Evolutionary conservation across 352 stramenopile species (phyloP).

Genomic region (Phytopythium cucurbitacearum): DNA sequence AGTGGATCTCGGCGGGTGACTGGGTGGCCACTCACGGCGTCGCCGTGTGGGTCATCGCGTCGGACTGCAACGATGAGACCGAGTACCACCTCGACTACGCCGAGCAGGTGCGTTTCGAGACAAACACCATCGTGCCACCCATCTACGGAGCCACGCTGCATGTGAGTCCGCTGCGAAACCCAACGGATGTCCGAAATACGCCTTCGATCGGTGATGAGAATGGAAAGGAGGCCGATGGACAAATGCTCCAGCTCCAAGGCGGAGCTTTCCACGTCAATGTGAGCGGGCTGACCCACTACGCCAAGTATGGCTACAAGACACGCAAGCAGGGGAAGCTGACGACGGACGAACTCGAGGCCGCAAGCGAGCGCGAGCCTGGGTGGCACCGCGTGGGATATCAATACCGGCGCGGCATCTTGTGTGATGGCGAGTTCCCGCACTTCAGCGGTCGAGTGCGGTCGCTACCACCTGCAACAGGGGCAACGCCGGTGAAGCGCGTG

Average conservation of each 20-base stretch:
- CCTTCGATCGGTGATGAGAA: background rate
- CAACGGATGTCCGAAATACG: background rate
- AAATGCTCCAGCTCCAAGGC: constrained; percentile 27
- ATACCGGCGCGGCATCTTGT: constrained; percentile 60
- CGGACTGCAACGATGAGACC: constrained; percentile 52
- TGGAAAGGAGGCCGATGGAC: constrained; percentile 2
- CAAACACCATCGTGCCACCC: constrained; percentile 62
- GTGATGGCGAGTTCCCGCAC: constrained; percentile 65
- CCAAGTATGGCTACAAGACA: constrained; percentile 64
- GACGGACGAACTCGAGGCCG: constrained; percentile 42
- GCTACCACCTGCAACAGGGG: constrained; percentile 13
- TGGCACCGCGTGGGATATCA: constrained; percentile 46
- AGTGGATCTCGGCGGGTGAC: constrained; percentile 24
- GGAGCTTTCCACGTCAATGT: constrained; percentile 60
- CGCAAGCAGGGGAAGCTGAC: constrained; percentile 31
- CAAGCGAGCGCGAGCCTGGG: constrained; percentile 19
- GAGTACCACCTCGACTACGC: constrained; percentile 75
- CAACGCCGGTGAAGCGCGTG: constrained; percentile 39
- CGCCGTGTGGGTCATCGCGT: constrained; percentile 68
- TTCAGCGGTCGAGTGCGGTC: constrained; percentile 55
- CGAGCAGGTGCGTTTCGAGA: constrained; percentile 67
- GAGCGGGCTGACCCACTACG: constrained; percentile 49
- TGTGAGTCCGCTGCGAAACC: constrained; percentile 45
- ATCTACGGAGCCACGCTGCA: constrained; percentile 76
- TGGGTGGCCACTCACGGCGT: constrained; percentile 43